Conservation (phyloP, 495 filamentous ascomycete genomes). For the Tuber umbilicatum region DNA sequence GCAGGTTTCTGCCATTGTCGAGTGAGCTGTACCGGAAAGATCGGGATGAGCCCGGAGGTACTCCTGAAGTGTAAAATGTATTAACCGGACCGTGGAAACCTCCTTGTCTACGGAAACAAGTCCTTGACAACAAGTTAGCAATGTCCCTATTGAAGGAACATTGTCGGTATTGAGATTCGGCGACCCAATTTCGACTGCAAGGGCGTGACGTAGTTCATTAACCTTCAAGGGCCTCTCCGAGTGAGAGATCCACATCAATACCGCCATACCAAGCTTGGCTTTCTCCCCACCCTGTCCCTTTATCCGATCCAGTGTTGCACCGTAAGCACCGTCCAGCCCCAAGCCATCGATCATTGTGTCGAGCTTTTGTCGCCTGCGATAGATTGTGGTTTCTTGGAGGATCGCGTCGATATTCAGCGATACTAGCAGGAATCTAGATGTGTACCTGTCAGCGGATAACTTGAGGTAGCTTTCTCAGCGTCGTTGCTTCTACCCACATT, state of each 20-base stretch:
- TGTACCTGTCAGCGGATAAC: background rate
- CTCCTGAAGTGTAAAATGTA: background rate
- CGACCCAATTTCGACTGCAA: background rate
- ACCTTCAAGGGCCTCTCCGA: background rate
- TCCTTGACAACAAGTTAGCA: background rate
- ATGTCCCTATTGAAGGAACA: background rate
- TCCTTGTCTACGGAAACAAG: background rate
- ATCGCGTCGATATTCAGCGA: background rate
- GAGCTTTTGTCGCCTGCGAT: background rate
- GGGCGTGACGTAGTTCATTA: background rate
- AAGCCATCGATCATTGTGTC: background rate
- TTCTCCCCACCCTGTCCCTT: background rate
- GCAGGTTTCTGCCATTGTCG: background rate
- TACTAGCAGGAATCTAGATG: background rate
- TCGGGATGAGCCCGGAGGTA: background rate
- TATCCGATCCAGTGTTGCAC: background rate
- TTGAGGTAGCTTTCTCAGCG: background rate
- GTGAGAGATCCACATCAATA: background rate
- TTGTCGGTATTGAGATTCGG: background rate
- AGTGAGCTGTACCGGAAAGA: background rate
- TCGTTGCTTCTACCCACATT: background rate
- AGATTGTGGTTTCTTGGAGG: background rate
- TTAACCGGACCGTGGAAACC: background rate
- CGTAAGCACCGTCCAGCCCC: background rate
- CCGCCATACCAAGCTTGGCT: background rate